Evolutionary conservation across 1,284 basidiomycete species (phyloP).

Genomic region (Serendipita sp.): DNA sequence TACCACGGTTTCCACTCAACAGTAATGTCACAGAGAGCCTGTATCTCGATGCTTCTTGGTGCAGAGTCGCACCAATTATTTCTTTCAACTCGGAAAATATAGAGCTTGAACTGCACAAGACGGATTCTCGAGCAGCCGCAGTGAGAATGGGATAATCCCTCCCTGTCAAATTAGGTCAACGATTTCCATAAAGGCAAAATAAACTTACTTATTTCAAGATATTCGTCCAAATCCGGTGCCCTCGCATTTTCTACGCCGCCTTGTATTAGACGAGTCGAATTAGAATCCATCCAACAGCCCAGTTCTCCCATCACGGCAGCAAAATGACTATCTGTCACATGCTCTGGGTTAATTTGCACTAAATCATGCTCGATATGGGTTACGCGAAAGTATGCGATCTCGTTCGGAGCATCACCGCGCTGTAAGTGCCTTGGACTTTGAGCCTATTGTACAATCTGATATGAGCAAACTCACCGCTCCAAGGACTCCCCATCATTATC

Average conservation of each 20-base stretch:
- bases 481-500: constrained; percentile 19
- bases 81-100: constrained; percentile 32
- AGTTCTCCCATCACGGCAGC: constrained; percentile 49
- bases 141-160: constrained; percentile 1
- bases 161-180: constrained; percentile 2
- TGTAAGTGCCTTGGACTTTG: constrained; percentile 7
- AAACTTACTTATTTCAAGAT: constrained; percentile 37
- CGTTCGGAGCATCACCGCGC: constrained; percentile 20
- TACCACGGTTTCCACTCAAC: constrained; percentile 59
- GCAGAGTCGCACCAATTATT: constrained; percentile 41
- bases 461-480: constrained; percentile 8
- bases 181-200: neutral
- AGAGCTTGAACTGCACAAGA: neutral
- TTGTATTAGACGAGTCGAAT: constrained; percentile 62
- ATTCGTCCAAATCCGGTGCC: constrained; percentile 46
- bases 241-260: constrained; percentile 59
- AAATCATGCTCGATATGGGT: constrained; percentile 62
- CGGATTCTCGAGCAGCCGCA: neutral
- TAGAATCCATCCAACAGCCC: constrained; percentile 75
- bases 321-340: constrained; percentile 32
- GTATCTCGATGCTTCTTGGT: constrained; percentile 40
- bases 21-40: constrained; percentile 52
- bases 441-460: neutral
- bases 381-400: constrained; percentile 60
- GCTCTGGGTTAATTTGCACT: constrained; percentile 19